Base-by-base conservation (phyloP, 768 basidiomycete species). In the Rubroboletus satanas region DNA sequence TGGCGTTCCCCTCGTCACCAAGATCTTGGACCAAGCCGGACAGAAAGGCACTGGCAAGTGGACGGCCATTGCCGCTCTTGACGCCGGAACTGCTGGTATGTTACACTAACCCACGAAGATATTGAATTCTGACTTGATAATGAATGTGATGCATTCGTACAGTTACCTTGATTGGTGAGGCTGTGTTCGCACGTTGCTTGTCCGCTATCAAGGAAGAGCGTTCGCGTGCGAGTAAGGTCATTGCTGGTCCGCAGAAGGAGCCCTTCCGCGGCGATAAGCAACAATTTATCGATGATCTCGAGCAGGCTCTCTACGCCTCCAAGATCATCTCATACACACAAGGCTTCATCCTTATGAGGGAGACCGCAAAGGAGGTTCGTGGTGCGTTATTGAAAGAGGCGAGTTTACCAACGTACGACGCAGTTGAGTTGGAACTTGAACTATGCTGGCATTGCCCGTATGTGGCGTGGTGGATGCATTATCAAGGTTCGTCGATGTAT, bases 391-490 rank as follows among this genome's bases (percentile, higher is more conserved):
- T 9, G 33, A 46, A 23, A 51, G 18, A 18, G 9, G 26, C 44
- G 21, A 46, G 33, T 45, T 51, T 49, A 51, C 23, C 45, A 26
- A 69, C 39, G 33, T 35, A 32, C 14, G 33, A 17, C 41, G 4
- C 31, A 90, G 88, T 68, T 88, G 63, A 71, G 67, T 60, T 99
- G 96, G 96, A 84, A 90, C 73, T 78, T 99, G 72, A 98, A 98
- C 82, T 96, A 96, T 71, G 87, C 94, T 64, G 95, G 94, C 57
- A 98, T 99, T 69, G 97, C 97, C 33, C 84, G 81, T 63, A 99
- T 99, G 94, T 99, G 97, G 97, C 93, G 96, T 66, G 97, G 97
- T 62, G 97, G 97, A 62, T 98, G 96, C 74, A 99, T 99, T 75
- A 98, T 99, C 82, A 96, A 96, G 83, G 89, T 84, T 43, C 45